Conservation (phyloP, 73 alveolate genomes). For the Diophrys appendiculata region DNA sequence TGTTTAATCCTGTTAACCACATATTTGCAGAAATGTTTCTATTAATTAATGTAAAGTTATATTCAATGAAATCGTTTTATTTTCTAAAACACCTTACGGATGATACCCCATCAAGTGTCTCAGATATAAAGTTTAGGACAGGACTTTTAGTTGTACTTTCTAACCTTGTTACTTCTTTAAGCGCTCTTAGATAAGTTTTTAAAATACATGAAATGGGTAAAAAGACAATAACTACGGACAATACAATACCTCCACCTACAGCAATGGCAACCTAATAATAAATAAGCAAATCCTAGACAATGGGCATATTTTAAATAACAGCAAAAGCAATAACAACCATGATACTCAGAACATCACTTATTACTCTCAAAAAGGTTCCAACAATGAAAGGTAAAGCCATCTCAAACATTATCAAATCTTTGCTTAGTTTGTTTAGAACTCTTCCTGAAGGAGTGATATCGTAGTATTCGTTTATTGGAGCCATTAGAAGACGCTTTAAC, state of each 20-base stretch:
- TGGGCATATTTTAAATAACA: neutral
- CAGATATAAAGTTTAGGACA: conserved; percentile 76
- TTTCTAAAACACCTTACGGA: conserved; percentile 85
- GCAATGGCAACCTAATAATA: neutral
- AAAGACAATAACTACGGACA: neutral
- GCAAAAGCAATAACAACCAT: neutral
- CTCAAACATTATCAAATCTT: conserved; percentile 36
- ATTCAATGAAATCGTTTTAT: conserved; percentile 46
- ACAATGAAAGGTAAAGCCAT: neutral
- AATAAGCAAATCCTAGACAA: neutral
- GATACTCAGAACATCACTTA: neutral
- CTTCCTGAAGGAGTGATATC: conserved; percentile 95
- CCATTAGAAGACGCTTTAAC: conserved; percentile 71
- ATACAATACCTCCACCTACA: neutral
- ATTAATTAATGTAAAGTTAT: conserved; percentile 78
- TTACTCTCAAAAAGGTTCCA: neutral
- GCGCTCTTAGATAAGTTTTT: conserved; percentile 1
- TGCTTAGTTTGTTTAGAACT: conserved; percentile 85
- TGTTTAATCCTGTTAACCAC: conserved; percentile 10
- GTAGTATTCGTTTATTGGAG: conserved; percentile 89
- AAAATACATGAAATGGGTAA: neutral
- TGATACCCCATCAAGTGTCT: conserved; percentile 84
- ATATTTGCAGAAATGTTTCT: conserved; percentile 37
- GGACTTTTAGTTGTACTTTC: conserved; percentile 56
- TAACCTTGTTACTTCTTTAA: conserved; percentile 4